Base-by-base conservation (phyloP, 1,139 yeast genomes). In the Kodamaea suecica region DNA sequence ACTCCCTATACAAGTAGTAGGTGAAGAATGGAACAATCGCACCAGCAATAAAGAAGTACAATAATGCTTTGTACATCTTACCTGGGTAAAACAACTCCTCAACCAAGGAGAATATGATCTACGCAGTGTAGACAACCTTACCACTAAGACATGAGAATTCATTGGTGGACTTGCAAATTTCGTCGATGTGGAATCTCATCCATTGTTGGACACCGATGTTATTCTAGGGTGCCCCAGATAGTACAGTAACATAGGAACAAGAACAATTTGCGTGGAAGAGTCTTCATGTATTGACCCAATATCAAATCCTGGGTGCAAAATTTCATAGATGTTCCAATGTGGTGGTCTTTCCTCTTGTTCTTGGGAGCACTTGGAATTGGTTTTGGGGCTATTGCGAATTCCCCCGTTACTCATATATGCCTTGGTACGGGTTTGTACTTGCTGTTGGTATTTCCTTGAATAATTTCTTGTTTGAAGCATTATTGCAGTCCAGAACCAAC, bases 11-110 rank as follows among this genome's bases (percentile, higher is more conserved):
- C 25, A 61, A 34, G 23, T 41, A 45, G 29, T 59, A 58, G 7
- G 69, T 36, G 31, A 44, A 36, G 3, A 71, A 25, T 0, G 79
- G 76, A 21, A 70, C 46, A 4, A 60, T 41, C 2, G 69, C 69
- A 2, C 80, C 80, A 17, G 72, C 50, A 23, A 72, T 43, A 51
- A 76, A 73, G 39, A 70, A 68, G 53, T 55, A 68, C 31, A 69
- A 50, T 17, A 73, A 50, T 6, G 61, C 57, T 36, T 59, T 57
- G 46, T 65, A 65, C n/a, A 57, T 50, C 37, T 61, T 69, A 45
- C 75, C 75, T 33, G 57, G 57, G 30, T 58, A 64, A 35, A 54
- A 53, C 38, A 55, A 62, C 37, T 64, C 61, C 52, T 51, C 57
- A 12, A 52, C 53, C 29, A 49, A 37, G 1, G 51, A 47, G 33